These are phyloP conservation scores for Obelidium mucronatum DNA, from an alignment of 192 early-diverging fungal species.

Conservation along the genomic window DNA sequence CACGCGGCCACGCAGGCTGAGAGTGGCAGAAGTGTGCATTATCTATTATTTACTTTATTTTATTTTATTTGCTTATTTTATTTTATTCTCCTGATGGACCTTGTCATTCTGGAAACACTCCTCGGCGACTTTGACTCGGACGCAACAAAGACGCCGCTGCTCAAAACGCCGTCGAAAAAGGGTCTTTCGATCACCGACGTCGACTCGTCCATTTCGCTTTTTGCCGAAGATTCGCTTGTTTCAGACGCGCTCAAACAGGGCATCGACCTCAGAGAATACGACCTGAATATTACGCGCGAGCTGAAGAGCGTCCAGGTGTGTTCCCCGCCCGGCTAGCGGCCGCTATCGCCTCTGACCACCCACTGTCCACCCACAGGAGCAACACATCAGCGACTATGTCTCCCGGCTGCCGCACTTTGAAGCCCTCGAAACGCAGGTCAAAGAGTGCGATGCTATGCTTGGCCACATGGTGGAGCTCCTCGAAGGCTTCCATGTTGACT, in stretches of 20 bases:
- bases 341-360: not conserved
- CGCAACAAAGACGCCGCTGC: not conserved
- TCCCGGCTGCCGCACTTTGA: not conserved
- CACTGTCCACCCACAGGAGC: not conserved
- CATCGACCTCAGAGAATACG: slow-evolving; percentile 87
- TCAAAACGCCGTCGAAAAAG: not conserved
- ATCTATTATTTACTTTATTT: too few relatives aligned
- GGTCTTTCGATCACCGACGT: slow-evolving; percentile 10
- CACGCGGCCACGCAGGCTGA: slow-evolving; percentile 2
- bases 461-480: slow-evolving; percentile 86
- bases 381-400: slow-evolving; percentile 11
- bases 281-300: slow-evolving; percentile 71
- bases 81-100: slow-evolving; percentile 7
- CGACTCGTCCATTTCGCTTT: slow-evolving; percentile 62
- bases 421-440: not conserved
- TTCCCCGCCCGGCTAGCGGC: not conserved
- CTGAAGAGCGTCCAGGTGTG: slow-evolving; percentile 75
- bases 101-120: slow-evolving; percentile 17
- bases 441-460: slow-evolving; percentile 63
- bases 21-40: too few relatives aligned
- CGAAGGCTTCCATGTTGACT: slow-evolving; percentile 83
- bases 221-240: slow-evolving; percentile 87
- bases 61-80: not conserved
- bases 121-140: slow-evolving; percentile 4
- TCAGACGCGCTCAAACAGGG: slow-evolving; percentile 81